Conservation (phyloP, 2,329 filamentous ascomycete genomes). For the Clonostachys byssicola region DNA sequence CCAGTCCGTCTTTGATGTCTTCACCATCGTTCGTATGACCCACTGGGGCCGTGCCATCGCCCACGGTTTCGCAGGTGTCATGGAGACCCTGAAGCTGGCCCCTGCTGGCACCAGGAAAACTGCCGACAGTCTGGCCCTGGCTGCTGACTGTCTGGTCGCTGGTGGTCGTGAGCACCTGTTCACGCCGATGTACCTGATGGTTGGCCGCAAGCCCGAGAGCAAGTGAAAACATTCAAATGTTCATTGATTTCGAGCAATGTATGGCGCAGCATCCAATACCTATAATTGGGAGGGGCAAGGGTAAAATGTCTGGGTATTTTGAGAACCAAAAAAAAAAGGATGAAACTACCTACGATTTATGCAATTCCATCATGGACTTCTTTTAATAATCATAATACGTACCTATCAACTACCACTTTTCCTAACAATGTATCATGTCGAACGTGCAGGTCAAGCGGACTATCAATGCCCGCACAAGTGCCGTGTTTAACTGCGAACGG, state of each 20-base stretch:
- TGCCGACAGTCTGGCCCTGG: constrained; percentile 80
- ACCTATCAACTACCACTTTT: too few relatives aligned
- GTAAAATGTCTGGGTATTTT: too few relatives aligned
- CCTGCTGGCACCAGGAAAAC: constrained; percentile 89
- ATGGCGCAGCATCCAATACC: too few relatives aligned
- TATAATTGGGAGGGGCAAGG: too few relatives aligned
- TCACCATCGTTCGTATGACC: constrained; percentile 86
- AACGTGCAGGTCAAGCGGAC: too few relatives aligned
- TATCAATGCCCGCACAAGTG: too few relatives aligned
- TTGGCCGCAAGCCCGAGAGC: constrained; percentile 72
- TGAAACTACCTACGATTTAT: too few relatives aligned
- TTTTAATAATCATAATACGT: too few relatives aligned
- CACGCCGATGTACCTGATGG: constrained; percentile 98
- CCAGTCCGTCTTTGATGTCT: constrained; percentile 72
- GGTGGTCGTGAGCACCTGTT: constrained; percentile 89
- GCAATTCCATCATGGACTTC: too few relatives aligned
- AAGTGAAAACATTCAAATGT: background rate
- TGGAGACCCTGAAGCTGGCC: constrained; percentile 73
- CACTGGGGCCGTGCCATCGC: constrained; percentile 71
- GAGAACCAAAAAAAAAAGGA: too few relatives aligned
- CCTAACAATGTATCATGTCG: too few relatives aligned
- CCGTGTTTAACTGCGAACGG: too few relatives aligned
- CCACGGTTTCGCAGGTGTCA: constrained; percentile 70
- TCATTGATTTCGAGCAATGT: background rate
- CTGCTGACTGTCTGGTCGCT: constrained; percentile 80